Percentiles rank a stretch among this genome's conserved stretches.
Conservation (phyloP, 2,329 filamentous ascomycete genomes). For the Alternaria arbusti region DNA sequence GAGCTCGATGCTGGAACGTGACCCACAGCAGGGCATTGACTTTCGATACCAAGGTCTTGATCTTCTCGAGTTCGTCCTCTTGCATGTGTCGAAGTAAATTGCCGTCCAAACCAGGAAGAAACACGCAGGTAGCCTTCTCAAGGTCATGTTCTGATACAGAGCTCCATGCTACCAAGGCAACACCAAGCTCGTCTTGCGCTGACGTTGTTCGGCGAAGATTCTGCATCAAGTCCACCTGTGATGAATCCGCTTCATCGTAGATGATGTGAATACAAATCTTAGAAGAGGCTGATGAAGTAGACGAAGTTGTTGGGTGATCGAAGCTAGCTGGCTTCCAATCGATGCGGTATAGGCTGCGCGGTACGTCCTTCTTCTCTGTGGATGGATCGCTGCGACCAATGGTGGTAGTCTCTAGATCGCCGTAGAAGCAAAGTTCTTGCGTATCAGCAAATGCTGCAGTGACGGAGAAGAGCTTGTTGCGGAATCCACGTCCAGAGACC, state of each 20-base stretch:
- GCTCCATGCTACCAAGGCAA: slow-evolving; percentile 5
- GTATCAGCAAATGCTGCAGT: slow-evolving; percentile 5
- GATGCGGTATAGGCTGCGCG: slow-evolving; percentile 7
- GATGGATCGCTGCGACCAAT: slow-evolving; percentile 7
- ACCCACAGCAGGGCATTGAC: slow-evolving; percentile 10
- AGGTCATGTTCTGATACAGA: background rate
- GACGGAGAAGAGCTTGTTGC: slow-evolving; percentile 16
- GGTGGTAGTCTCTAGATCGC: slow-evolving; percentile 18
- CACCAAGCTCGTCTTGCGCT: background rate
- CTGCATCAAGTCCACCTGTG: slow-evolving; percentile 3
- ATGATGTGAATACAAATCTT: background rate
- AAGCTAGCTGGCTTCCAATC: slow-evolving; percentile 8
- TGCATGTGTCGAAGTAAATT: slow-evolving; percentile 10
- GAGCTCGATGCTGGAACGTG: background rate
- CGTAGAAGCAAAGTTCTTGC: slow-evolving; percentile 8
- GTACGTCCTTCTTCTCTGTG: background rate
- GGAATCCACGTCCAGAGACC: slow-evolving; percentile 14
- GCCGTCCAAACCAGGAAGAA: slow-evolving; percentile 11
- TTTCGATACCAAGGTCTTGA: slow-evolving; percentile 6
- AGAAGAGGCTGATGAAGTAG: background rate
- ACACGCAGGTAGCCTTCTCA: slow-evolving; percentile 6
- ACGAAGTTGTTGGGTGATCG: background rate
- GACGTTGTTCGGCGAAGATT: background rate
- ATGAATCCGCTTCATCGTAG: slow-evolving; percentile 5
- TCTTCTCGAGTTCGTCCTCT: slow-evolving; percentile 4